Percentiles rank a stretch among this genome's conserved stretches.
Conservation (phyloP, 371 early-diverging fungal species). For the Syncephalis fuscata region DNA sequence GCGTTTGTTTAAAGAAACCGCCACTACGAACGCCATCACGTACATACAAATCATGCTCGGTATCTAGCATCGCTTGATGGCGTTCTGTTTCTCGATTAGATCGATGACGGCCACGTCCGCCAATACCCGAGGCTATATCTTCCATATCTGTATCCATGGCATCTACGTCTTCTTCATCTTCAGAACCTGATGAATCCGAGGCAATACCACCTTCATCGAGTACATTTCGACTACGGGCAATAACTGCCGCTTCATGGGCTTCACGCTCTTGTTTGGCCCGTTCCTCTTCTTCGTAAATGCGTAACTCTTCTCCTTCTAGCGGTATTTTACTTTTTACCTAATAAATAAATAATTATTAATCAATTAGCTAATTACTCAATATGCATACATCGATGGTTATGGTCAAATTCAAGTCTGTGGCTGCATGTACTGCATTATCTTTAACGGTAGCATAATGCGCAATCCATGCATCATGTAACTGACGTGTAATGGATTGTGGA, state of each 20-base stretch:
- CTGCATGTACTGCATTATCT: slow-evolving; percentile 10
- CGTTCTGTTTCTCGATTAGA: slow-evolving; percentile 7
- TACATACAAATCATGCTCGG: slow-evolving; percentile 64
- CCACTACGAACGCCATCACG: slow-evolving; percentile 44
- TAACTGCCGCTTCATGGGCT: slow-evolving; percentile 51
- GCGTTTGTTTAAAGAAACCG: slow-evolving; percentile 64
- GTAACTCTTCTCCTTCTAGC: slow-evolving; percentile 78
- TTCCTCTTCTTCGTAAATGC: slow-evolving; percentile 37
- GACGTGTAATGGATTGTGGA: slow-evolving; percentile 51
- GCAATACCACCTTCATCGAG: slow-evolving; percentile 51
- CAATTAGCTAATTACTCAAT: not conserved
- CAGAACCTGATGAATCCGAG: slow-evolving; percentile 9
- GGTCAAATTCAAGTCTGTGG: slow-evolving; percentile 6
- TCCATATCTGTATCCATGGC: slow-evolving; percentile 31
- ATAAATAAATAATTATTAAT: not conserved
- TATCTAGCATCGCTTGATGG: slow-evolving; percentile 23
- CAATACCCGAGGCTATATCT: slow-evolving; percentile 16
- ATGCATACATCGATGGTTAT: not conserved
- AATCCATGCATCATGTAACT: slow-evolving; percentile 56
- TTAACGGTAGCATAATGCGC: slow-evolving; percentile 6
- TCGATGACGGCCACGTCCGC: not conserved
- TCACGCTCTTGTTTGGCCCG: slow-evolving; percentile 46
- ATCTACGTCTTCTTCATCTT: slow-evolving; percentile 37
- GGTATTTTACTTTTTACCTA: slow-evolving; percentile 41
- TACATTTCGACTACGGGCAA: slow-evolving; percentile 42